Base-by-base conservation (phyloP, 2,329 filamentous ascomycete species). In the Amauroascus verrucosus region DNA sequence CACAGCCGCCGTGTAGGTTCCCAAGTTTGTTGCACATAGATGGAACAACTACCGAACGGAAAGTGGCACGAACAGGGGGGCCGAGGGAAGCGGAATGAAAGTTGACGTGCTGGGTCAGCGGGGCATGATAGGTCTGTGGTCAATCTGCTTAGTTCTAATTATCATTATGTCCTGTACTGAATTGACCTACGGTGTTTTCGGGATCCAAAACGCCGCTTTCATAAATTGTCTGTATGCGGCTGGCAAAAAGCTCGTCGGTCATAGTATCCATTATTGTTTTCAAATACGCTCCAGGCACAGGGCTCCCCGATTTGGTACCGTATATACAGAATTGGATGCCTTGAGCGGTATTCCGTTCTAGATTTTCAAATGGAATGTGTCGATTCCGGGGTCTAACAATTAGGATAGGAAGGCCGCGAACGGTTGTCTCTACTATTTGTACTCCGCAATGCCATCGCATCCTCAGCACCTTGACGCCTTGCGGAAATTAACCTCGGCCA, bases 11-110 rank as follows among this genome's bases (percentile, higher is more conserved):
- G 68, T 94, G 93, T 63, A 97, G 73, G 68, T 95, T 97, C 38
- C 90, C 91, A 63, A 96, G 71, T 58, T 86, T 79, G 75, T 97
- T 98, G 56, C 90, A 95, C 62, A 97, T 75, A 64, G 95, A 88
- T 16, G 85, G 82, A 32, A 90, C 95, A 68, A 97, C 94, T 61
- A 58, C 67, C 33, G 69, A 57, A 5, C 64, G 62, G 51, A 64
- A 72, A 5, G 64, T 63, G 50, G 64, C 66, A 33, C 61, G 63
- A 20, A 66, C 59, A 14, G 66, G 64, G 14, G 69, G 67, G 4
- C 65, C 65, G 14, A 54, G 58, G 22, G 61, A 64, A 40, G 69
- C 69, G 53, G 67, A 68, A 56, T 71, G 68, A 55, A 71, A 68
- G 53, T 63, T 65, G 24, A 71, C 60, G 48, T 67, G 61, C 48